These are phyloP conservation scores for Heterobasidion parviporum DNA, from an alignment of 1,284 basidiomycete genomes.

Conservation along the genomic window DNA sequence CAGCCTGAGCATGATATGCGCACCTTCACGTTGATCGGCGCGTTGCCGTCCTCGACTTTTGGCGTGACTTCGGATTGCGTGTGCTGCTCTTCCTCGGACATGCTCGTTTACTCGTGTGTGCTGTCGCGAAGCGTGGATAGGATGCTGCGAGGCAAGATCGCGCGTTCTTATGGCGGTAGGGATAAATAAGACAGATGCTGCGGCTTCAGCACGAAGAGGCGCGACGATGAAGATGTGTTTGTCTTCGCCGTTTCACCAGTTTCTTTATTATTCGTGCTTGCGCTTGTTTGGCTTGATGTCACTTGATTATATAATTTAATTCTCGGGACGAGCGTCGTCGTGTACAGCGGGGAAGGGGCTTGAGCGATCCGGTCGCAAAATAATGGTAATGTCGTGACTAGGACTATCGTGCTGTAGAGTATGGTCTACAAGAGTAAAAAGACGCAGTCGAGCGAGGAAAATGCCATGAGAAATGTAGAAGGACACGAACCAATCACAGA, in stretches of 20 bases:
- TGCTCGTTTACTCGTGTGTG: slow-evolving; percentile 18
- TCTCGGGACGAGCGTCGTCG: not conserved
- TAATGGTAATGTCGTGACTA: no score
- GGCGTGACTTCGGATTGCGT: slow-evolving; percentile 43
- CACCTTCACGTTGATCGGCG: slow-evolving; percentile 82
- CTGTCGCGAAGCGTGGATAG: not conserved
- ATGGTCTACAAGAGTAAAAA: not conserved
- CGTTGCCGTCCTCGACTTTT: slow-evolving; percentile 49
- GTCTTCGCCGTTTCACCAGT: not conserved
- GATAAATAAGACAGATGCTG: no score
- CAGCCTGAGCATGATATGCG: slow-evolving; percentile 11
- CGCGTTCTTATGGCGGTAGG: not conserved
- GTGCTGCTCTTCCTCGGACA: slow-evolving; percentile 58
- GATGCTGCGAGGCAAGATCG: not conserved
- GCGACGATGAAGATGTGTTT: not conserved
- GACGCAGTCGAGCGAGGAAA: not conserved
- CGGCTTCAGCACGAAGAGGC: no score
- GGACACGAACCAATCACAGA: not conserved
- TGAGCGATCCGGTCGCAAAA: no score
- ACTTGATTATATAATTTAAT: not conserved
- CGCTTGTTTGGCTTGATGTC: not conserved
- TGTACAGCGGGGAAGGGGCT: no score
- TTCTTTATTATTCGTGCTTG: not conserved
- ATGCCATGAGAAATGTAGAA: not conserved
- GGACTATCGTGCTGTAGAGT: not conserved